Base-by-base conservation (phyloP, 768 basidiomycete species). In the Phanerochaete sordida region DNA sequence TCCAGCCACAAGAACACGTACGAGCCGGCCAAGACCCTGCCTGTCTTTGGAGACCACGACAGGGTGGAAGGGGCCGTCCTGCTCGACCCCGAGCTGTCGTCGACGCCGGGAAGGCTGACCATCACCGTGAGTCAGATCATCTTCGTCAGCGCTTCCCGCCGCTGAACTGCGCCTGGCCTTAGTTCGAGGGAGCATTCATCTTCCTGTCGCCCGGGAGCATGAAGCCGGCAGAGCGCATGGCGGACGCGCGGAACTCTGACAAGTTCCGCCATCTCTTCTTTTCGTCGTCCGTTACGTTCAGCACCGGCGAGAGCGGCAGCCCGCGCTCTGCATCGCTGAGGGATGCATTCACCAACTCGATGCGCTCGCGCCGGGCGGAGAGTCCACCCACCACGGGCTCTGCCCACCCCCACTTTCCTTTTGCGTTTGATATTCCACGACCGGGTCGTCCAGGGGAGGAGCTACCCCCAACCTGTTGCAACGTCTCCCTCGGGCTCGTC, bases 101-200 rank as follows among this genome's bases (percentile, higher is more conserved):
- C 80, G 75, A 59, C 59, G 1, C 77, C 78, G 3, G 88, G 88
- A n/a, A 79, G 79, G 21, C 72, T 90, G 52, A 75, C 78, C 16
- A 75, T 90, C 47, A 76, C 82, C 23, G 88, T 88, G 64, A 56
- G 75, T 70, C 30, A 43, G 8, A 43, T 43, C 39, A 31, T 19
- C 35, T 24, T 53, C 62, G 28, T 24, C 53, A 35, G 28, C 30
- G n/a, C 23, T 4, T 31, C n/a, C 30, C 27, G 50, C 30, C 33
- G 16, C 5, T 51, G n/a, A 33, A 12, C 30, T 33, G 30, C 33
- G 8, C 48, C 13, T 33, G 23, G 68, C 30, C 11, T 4, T 61
- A 90, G 88, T 72, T 90, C 52, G 85, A 88, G 74, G 88, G 88
- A 6, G 69, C 76, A 11, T 86, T 90, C 66, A 72, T 76, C 21